These are phyloP conservation scores for Sanghuangporus weigelae DNA, from an alignment of 1,284 basidiomycete species.

Conservation along the genomic window DNA sequence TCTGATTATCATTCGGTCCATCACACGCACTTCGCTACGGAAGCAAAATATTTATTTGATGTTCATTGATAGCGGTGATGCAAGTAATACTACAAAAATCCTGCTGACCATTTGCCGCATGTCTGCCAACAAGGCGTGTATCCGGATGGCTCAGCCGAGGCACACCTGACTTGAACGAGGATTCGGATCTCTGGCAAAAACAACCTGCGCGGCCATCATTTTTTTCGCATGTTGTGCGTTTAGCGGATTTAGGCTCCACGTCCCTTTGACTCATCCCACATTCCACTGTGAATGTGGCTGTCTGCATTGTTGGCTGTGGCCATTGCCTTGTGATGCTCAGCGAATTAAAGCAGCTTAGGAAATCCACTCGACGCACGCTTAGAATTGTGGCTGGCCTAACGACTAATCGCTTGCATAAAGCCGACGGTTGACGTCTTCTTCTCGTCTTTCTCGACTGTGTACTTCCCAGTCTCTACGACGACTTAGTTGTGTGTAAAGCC, in stretches of 20 bases:
- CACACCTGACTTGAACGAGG: neutral
- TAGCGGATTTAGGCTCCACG: neutral
- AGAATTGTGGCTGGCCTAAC: neutral
- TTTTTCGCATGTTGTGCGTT: neutral
- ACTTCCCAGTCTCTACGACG: neutral
- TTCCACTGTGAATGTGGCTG: neutral
- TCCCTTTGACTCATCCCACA: neutral
- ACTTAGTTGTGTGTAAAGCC: neutral
- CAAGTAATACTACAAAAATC: neutral
- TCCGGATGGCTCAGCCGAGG: neutral
- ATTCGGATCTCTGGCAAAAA: neutral
- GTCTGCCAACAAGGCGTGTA: neutral
- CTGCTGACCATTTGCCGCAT: neutral
- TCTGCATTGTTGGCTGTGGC: neutral
- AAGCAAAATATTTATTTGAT: neutral
- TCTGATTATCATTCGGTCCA: neutral
- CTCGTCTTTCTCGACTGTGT: neutral
- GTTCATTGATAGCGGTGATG: neutral
- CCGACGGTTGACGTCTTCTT: neutral
- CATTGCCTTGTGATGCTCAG: neutral
- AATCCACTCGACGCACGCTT: neutral
- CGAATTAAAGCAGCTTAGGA: neutral
- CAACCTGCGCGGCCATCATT: neutral
- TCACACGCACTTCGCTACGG: neutral
- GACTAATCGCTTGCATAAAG: constrained; percentile 5